Base-by-base conservation (phyloP, 768 basidiomycete genomes). In the Collybiopsis confluens region DNA sequence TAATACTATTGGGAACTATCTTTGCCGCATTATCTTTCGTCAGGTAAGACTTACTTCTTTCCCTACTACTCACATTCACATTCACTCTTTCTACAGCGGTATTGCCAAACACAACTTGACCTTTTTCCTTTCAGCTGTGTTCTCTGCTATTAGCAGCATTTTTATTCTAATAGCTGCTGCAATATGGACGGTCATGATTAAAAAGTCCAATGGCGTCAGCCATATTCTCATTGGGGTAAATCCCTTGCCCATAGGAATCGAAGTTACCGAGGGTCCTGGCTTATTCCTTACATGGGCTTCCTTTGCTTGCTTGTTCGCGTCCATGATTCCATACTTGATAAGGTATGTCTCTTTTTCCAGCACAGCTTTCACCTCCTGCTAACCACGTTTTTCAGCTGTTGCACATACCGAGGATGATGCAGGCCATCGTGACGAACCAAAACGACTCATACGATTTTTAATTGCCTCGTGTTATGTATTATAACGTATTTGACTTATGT, bases 131-230 rank as follows among this genome's bases (percentile, higher is more conserved):
- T 90, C 90, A 3, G 79, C 86, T 4, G 65, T 78, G 1, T 78
- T 86, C 60, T 79, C 88, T 13, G 66, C 85, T 46, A 54, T 84
- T 16, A 82, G 83, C 27, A 79, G 80, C 51, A 41, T 87, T 10
- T 74, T 89, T 50, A 65, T 90, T 44, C 73, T 92, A 45, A 81
- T 86, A 38, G 87, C 81, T 23, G 83, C 83, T 15, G 76, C 80
- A 42, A 82, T 91, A 55, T 92, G 90, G 90, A 90, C 90, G 4
- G 78, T 82, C 42, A 73, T 90, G 47, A 75, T 92, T 47, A 79
- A 83, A 59, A 86, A 84, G 61, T 72, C 78, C 1, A 73, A 83
- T 61, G 68, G 70, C 15, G 72, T 92, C 57, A 90, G 90, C 61
- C 62, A 68, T 24, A 59, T 80, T 55, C 58, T 76, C 28, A 67